Evolutionary conservation across 148 eudicot genomes (phyloP).

Genomic region (Rhododendron molle): DNA sequence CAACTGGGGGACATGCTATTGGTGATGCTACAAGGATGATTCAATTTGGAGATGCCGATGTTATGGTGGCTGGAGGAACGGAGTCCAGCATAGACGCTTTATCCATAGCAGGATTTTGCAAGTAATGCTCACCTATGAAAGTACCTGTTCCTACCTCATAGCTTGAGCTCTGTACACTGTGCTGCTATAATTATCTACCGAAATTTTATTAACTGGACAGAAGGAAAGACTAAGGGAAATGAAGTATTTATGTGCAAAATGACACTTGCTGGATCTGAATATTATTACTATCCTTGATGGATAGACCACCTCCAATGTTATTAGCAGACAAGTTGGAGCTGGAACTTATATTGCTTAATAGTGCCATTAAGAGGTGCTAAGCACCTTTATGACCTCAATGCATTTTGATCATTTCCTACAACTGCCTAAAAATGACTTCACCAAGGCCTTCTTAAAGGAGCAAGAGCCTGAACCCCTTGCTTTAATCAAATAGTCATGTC

Average conservation of each 20-base stretch:
- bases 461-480: not conserved
- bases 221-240: not conserved
- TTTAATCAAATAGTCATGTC: not conserved
- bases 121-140: constrained; percentile 36
- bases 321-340: not conserved
- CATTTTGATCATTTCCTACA: not conserved
- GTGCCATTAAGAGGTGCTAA: not conserved
- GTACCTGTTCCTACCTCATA: constrained; percentile 3
- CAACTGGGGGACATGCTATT: constrained; percentile 95
- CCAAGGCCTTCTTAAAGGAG: not conserved
- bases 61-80: constrained; percentile 99
- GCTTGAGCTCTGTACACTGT: not conserved
- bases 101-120: constrained; percentile 93
- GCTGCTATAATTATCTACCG: not conserved
- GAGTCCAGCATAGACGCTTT: constrained; percentile 96
- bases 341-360: not conserved
- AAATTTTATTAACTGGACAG: not conserved
- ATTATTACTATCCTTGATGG: not conserved
- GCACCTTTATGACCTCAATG: not conserved
- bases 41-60: constrained; percentile 93
- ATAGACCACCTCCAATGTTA: not conserved
- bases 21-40: constrained; percentile 99
- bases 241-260: not conserved
- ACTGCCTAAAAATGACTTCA: not conserved
- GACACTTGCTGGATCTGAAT: not conserved